Conservation (phyloP, 768 basidiomycete species). For the Trametes meyenii region DNA sequence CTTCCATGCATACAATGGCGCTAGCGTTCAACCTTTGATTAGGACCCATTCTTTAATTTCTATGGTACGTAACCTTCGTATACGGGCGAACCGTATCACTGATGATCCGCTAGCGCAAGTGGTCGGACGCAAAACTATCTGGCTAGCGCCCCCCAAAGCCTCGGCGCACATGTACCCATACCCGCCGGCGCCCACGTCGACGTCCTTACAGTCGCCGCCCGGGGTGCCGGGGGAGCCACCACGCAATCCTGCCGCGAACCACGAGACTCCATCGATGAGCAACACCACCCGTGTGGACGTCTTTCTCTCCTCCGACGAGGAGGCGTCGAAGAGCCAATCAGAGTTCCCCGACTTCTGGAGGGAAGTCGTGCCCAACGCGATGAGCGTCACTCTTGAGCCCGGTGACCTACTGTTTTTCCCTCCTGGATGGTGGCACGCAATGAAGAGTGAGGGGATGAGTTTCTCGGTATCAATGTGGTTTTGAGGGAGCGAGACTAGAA, state of each 20-base stretch:
- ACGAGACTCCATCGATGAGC: conserved; percentile 52
- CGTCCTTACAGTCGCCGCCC: conserved; percentile 15
- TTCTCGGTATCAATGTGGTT: conserved; percentile 95
- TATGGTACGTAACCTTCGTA: conserved; percentile 58
- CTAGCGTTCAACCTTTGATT: conserved; percentile 15
- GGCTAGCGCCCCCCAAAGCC: conserved; percentile 79
- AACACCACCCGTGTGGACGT: conserved; percentile 89
- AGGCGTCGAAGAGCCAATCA: conserved; percentile 15
- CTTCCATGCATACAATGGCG: not conserved
- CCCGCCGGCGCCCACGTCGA: conserved; percentile 26
- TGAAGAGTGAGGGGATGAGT: conserved; percentile 80
- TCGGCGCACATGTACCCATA: conserved; percentile 64
- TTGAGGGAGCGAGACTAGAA: too few species aligned
- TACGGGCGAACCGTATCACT: not conserved
- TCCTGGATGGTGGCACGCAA: conserved; percentile 93
- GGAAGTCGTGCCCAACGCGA: conserved; percentile 60
- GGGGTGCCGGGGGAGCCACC: conserved; percentile 9
- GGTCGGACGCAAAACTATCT: conserved; percentile 86
- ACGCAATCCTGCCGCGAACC: conserved; percentile 44
- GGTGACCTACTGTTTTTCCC: conserved; percentile 92
- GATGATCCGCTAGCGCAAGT: conserved; percentile 66
- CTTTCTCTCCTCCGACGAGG: conserved; percentile 43
- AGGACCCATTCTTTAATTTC: conserved; percentile 95
- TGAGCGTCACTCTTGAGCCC: conserved; percentile 64
- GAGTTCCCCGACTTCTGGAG: conserved; percentile 56